phyloP scores from a whole-genome alignment of 768 basidiomycete genomes.

The Coprinopsis sp. region DNA sequence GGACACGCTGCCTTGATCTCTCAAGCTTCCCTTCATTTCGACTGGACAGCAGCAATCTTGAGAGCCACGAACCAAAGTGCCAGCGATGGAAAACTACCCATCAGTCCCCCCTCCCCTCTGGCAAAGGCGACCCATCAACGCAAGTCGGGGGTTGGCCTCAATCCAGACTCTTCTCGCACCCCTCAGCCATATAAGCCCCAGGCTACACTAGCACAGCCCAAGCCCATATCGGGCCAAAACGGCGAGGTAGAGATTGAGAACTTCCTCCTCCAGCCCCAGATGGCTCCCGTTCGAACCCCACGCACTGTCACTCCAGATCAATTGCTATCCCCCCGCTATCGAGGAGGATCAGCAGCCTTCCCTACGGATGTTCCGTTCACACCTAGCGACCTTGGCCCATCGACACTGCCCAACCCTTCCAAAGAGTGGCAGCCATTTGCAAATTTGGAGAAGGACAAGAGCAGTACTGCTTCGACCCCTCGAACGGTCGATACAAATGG shows the following conservation, averaged over 20 bases:
- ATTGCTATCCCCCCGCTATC: neutral
- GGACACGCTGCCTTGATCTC: slow-evolving; percentile 41
- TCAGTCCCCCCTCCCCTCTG: too few relatives aligned
- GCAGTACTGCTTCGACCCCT: neutral
- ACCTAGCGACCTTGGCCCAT: neutral
- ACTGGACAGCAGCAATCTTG: slow-evolving; percentile 38
- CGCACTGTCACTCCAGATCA: neutral
- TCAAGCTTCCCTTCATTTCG: slow-evolving; percentile 49
- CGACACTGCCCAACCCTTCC: neutral
- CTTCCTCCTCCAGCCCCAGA: neutral
- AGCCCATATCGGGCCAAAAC: neutral
- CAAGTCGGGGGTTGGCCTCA: too few relatives aligned
- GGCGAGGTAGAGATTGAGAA: neutral
- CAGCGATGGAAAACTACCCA: too few relatives aligned
- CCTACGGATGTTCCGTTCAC: neutral
- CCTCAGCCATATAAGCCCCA: neutral
- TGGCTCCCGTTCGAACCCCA: neutral
- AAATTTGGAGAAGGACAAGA: neutral
- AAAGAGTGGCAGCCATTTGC: too few relatives aligned
- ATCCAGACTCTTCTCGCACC: too few relatives aligned
- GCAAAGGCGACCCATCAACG: too few relatives aligned
- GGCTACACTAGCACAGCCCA: neutral
- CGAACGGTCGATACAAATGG: too few relatives aligned
- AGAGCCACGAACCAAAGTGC: neutral
- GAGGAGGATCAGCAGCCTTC: neutral